These are phyloP conservation scores for Uronychia binucleata DNA, from an alignment of 73 alveolate species.

Conservation along the genomic window DNA sequence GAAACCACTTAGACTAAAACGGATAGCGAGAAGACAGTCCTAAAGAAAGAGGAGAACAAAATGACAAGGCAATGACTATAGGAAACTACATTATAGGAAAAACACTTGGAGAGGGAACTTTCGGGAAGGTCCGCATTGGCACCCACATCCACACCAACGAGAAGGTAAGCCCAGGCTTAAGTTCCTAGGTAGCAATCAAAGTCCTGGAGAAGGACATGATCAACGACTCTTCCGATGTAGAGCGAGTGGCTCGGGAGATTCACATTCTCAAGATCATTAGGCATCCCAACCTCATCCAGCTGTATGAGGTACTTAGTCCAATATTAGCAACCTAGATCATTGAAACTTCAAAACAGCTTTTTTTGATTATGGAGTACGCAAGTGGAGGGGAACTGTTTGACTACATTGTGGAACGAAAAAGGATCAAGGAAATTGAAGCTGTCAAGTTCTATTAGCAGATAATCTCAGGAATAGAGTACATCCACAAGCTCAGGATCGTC, in stretches of 20 bases:
- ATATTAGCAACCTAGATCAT: slow-evolving; percentile 33
- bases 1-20: neutral
- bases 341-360: slow-evolving; percentile 81
- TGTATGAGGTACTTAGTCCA: slow-evolving; percentile 37
- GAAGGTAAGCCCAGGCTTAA: slow-evolving; percentile 12
- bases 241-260: slow-evolving; percentile 14
- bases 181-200: slow-evolving; percentile 20
- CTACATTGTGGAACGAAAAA: slow-evolving; percentile 64
- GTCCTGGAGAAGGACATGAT: neutral
- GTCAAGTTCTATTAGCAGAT: slow-evolving; percentile 72
- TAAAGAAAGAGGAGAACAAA: neutral
- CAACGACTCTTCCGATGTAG: neutral
- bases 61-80: neutral
- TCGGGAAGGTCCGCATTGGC: slow-evolving; percentile 75
- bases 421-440: slow-evolving; percentile 70
- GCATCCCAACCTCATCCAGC: slow-evolving; percentile 30
- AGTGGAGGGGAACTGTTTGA: slow-evolving; percentile 81
- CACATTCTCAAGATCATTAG: slow-evolving; percentile 27
- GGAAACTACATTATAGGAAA: slow-evolving; percentile 15
- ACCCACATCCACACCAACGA: slow-evolving; percentile 62
- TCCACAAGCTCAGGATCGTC: slow-evolving; percentile 74
- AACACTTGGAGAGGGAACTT: slow-evolving; percentile 56
- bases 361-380: slow-evolving; percentile 75
- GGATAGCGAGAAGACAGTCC: neutral
- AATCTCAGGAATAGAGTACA: slow-evolving; percentile 81